Conservation (phyloP, 2,329 filamentous ascomycete genomes). For the Microsporum canis region DNA sequence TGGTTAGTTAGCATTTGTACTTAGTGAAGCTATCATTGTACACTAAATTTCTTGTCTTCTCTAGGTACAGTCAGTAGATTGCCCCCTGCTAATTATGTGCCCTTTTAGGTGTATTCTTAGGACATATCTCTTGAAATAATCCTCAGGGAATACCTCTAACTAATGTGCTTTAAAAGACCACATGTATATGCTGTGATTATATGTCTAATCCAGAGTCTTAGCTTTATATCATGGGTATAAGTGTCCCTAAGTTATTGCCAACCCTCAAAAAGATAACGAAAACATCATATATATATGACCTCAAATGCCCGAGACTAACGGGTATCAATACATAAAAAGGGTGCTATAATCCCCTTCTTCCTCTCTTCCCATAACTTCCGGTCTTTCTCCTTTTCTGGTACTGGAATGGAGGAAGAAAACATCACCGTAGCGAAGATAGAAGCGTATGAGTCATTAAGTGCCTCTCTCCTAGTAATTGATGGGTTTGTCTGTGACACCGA, state of each 20-base stretch:
- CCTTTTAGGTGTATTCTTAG: too few relatives aligned
- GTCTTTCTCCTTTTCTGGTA: slow-evolving; percentile 44
- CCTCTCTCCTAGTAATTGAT: slow-evolving; percentile 44
- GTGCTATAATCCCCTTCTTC: slow-evolving; percentile 55
- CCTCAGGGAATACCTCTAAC: background rate
- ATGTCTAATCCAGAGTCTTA: background rate
- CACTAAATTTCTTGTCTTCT: too few relatives aligned
- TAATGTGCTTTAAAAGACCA: too few relatives aligned
- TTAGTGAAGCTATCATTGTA: background rate
- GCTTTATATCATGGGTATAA: background rate
- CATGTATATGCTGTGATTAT: background rate
- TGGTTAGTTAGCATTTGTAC: background rate
- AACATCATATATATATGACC: background rate
- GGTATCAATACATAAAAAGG: slow-evolving; percentile 47
- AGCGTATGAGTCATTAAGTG: slow-evolving; percentile 51
- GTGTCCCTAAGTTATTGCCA: background rate
- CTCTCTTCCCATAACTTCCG: slow-evolving; percentile 50
- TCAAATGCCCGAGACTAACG: background rate
- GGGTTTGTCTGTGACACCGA: slow-evolving; percentile 34
- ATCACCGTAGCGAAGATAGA: slow-evolving; percentile 54
- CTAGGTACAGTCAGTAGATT: too few relatives aligned
- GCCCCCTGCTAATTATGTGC: too few relatives aligned
- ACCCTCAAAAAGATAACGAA: background rate
- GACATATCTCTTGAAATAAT: too few relatives aligned
- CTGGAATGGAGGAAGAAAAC: slow-evolving; percentile 41